phyloP scores from a whole-genome alignment of 345 rosid species.

The Passiflora organensis region DNA sequence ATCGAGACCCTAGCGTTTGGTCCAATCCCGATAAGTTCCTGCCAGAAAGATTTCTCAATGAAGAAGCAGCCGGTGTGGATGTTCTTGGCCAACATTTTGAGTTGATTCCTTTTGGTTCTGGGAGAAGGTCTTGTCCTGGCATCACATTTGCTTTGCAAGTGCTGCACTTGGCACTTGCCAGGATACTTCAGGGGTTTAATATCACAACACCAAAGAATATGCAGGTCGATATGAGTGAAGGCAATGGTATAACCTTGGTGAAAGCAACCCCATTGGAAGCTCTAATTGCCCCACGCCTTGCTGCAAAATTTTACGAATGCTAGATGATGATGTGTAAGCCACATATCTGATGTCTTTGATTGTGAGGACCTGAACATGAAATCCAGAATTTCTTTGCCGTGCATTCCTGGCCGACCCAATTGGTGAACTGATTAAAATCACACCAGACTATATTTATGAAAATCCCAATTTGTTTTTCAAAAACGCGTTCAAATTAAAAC shows the following conservation, averaged over 20 bases:
- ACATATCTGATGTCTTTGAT: background rate
- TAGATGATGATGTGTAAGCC: background rate
- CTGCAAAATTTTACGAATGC: background rate
- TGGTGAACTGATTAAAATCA: too few relatives aligned
- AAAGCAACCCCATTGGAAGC: conserved; percentile 17
- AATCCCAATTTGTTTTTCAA: too few relatives aligned
- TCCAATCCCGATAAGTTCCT: conserved; percentile 17
- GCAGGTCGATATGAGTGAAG: conserved; percentile 15
- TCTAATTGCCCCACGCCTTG: conserved; percentile 1
- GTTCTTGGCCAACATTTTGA: conserved; percentile 22
- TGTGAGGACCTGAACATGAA: too few relatives aligned
- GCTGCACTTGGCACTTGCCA: conserved; percentile 21
- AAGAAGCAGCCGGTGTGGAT: background rate
- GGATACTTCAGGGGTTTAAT: conserved; percentile 16
- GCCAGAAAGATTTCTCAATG: conserved; percentile 27
- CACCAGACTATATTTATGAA: too few relatives aligned
- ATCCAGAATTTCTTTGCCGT: too few relatives aligned
- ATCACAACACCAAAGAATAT: conserved; percentile 7
- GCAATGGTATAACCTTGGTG: conserved; percentile 7
- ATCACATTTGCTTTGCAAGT: conserved; percentile 26
- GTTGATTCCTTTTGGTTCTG: conserved; percentile 31
- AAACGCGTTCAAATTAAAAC: too few relatives aligned
- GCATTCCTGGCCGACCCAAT: too few relatives aligned
- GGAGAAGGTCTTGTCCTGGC: conserved; percentile 27
- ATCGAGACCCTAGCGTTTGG: conserved; percentile 23